These are phyloP conservation scores for Melanomma pulvis-pyrius DNA, from an alignment of 495 filamentous ascomycete species.

Conservation along the genomic window DNA sequence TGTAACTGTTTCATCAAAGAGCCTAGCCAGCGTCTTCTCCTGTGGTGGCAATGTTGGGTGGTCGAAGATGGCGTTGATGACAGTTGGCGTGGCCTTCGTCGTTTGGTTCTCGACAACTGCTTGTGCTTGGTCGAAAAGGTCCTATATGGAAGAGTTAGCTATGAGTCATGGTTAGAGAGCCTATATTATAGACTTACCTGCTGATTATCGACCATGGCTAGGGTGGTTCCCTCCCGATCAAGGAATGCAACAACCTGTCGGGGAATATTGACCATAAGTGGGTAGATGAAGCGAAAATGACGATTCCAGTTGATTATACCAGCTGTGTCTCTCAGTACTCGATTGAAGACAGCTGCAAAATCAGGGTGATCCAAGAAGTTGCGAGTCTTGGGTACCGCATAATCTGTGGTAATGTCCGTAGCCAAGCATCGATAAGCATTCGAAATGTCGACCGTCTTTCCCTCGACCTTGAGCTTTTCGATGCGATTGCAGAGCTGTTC, in stretches of 20 bases:
- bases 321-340: constrained; percentile 4
- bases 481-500: constrained; percentile 42
- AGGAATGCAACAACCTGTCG: neutral
- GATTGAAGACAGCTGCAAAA: constrained; percentile 1
- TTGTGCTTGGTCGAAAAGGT: constrained; percentile 1
- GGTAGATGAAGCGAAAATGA: constrained; percentile 4
- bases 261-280: constrained; percentile 2
- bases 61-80: constrained; percentile 9
- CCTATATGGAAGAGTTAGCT: neutral
- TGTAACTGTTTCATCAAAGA: constrained; percentile 13
- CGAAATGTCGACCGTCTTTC: neutral
- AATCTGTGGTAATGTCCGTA: constrained; percentile 12
- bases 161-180: neutral
- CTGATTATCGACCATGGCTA: constrained; percentile 14
- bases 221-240: neutral
- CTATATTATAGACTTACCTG: neutral
- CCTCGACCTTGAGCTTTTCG: neutral
- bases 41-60: constrained; percentile 4
- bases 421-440: constrained; percentile 14
- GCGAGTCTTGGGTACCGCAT: constrained; percentile 5
- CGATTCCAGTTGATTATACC: constrained; percentile 14
- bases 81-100: constrained; percentile 4
- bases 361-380: constrained; percentile 1
- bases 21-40: constrained; percentile 19
- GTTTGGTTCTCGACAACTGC: constrained; percentile 4